Evolutionary conservation across 139 green algal genomes (phyloP).

Genomic region (Chlorella ohadii): DNA sequence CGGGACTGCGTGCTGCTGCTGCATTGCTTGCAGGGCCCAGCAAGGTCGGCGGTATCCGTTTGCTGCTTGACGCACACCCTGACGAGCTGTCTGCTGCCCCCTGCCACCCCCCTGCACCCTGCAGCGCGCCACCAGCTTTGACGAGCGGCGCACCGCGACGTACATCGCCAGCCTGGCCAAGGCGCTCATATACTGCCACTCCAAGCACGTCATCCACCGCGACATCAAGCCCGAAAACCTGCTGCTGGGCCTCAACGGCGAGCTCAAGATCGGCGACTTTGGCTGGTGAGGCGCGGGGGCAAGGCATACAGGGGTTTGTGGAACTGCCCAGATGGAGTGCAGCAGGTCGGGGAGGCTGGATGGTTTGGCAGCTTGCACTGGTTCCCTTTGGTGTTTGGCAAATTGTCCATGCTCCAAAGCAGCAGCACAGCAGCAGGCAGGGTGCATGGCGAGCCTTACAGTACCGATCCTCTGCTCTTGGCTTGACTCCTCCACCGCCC

Average conservation of each 20-base stretch:
- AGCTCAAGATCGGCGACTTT: constrained; percentile 99
- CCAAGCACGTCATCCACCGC: constrained; percentile 98
- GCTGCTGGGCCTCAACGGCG: constrained; percentile 89
- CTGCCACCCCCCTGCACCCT: background rate
- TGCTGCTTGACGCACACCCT: too few relatives aligned
- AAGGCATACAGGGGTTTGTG: too few relatives aligned
- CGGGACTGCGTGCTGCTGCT: too few relatives aligned
- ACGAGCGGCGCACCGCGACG: constrained; percentile 86
- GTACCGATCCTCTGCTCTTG: background rate
- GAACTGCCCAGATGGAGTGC: too few relatives aligned
- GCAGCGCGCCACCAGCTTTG: constrained; percentile 78
- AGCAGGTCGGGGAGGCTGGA: too few relatives aligned
- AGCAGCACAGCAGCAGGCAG: background rate
- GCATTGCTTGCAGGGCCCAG: too few relatives aligned
- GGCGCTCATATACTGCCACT: constrained; percentile 96
- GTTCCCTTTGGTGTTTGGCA: background rate
- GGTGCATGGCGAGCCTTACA: background rate
- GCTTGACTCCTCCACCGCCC: background rate
- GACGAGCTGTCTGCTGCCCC: background rate
- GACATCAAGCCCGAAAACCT: constrained; percentile 99
- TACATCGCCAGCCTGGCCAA: constrained; percentile 88
- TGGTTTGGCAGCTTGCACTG: too few relatives aligned
- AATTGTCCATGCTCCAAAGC: too few relatives aligned
- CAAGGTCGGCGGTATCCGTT: too few relatives aligned
- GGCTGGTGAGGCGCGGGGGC: constrained; percentile 74